phyloP scores from a whole-genome alignment of 2,329 filamentous ascomycete species.

The Colletotrichum liaoningense region DNA sequence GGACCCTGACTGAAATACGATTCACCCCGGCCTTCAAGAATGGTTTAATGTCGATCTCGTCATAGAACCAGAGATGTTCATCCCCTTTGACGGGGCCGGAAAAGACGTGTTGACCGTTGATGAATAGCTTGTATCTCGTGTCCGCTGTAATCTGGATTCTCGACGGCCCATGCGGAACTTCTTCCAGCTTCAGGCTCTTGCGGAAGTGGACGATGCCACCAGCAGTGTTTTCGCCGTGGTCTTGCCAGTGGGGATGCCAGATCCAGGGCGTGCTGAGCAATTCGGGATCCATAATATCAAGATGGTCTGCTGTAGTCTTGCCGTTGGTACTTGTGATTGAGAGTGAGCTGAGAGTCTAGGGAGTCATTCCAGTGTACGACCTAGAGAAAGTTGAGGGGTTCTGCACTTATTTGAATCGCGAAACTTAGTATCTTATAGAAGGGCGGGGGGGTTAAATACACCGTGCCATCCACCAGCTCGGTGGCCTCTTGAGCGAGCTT shows the following conservation, averaged over 20 bases:
- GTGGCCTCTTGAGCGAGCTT: no score
- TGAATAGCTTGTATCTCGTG: slow-evolving; percentile 41
- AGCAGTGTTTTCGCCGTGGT: slow-evolving; percentile 32
- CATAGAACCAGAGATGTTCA: slow-evolving; percentile 40
- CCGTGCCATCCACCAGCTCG: no score
- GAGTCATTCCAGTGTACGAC: no score
- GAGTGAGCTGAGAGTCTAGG: no score
- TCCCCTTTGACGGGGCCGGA: slow-evolving; percentile 41
- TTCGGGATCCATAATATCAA: neutral
- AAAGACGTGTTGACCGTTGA: slow-evolving; percentile 37
- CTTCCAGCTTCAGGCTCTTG: slow-evolving; percentile 18
- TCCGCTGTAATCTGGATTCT: slow-evolving; percentile 40
- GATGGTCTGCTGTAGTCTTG: no score
- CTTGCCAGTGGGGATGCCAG: slow-evolving; percentile 36
- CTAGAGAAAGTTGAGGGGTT: no score
- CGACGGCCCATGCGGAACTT: neutral
- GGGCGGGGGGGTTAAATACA: no score
- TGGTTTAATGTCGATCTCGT: slow-evolving; percentile 39
- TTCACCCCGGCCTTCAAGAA: slow-evolving; percentile 36
- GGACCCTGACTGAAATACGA: slow-evolving; percentile 31
- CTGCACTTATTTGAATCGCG: no score
- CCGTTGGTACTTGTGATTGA: no score
- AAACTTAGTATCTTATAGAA: no score
- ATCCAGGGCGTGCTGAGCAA: slow-evolving; percentile 34
- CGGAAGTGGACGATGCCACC: slow-evolving; percentile 37